Percentiles rank a stretch among this genome's conserved stretches.
Conservation (phyloP, 805 yeast genomes). For the Candida insectalens region DNA sequence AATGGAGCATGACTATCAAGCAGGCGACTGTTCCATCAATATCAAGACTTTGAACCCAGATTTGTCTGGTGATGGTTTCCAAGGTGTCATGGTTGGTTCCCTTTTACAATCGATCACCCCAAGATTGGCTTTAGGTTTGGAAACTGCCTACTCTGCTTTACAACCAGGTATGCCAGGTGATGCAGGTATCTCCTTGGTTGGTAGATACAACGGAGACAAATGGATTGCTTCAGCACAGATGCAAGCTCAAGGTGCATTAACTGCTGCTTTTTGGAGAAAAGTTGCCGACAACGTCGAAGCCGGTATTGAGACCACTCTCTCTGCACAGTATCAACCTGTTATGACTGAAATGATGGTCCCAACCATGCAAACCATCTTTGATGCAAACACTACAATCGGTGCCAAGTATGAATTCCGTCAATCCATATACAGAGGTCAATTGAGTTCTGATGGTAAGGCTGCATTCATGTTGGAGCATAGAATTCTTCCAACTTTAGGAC, state of each 20-base stretch:
- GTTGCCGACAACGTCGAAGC: conserved; percentile 91
- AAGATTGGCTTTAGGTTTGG: conserved; percentile 79
- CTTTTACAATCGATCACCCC: conserved; percentile 83
- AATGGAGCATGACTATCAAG: conserved; percentile 93
- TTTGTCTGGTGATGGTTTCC: conserved; percentile 59
- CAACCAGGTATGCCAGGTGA: conserved; percentile 72
- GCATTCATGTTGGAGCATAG: conserved; percentile 88
- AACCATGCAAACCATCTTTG: conserved; percentile 73
- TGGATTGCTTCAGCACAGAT: conserved; percentile 94
- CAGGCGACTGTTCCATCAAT: conserved; percentile 79
- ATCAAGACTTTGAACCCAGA: conserved; percentile 89
- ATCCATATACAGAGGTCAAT: conserved; percentile 88
- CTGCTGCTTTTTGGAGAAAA: conserved; percentile 90
- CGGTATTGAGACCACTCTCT: conserved; percentile 79
- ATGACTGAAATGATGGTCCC: conserved; percentile 71
- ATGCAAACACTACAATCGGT: conserved; percentile 89
- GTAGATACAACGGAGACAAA: conserved; percentile 77
- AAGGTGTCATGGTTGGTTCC: conserved; percentile 91
- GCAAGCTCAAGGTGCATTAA: conserved; percentile 84
- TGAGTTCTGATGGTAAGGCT: conserved; percentile 87
- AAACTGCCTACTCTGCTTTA: conserved; percentile 77
- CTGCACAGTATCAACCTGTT: conserved; percentile 69
- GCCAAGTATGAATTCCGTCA: conserved; percentile 98
- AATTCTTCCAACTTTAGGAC: conserved; percentile 81
- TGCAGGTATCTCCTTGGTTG: conserved; percentile 81